Percentiles rank a stretch among this genome's conserved stretches.
These are phyloP conservation scores for Podila horticola DNA, from an alignment of 192 early-diverging fungal species.

Conservation along the genomic window DNA sequence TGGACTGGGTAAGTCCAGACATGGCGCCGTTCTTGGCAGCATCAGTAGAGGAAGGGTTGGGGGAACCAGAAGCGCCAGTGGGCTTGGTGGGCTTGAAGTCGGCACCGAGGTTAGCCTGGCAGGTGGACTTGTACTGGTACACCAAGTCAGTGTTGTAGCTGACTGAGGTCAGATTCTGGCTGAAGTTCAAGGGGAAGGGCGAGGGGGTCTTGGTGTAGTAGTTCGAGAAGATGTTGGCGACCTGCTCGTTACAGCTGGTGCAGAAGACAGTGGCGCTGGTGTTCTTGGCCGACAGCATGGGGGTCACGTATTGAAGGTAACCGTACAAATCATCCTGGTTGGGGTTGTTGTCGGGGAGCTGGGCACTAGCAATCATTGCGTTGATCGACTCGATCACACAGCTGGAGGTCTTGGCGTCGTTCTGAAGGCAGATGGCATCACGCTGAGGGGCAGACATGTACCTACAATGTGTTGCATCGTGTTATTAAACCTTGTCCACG, in stretches of 20 bases:
- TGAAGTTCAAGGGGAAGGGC: slow-evolving; percentile 26
- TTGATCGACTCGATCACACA: slow-evolving; percentile 42
- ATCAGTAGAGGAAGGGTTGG: neutral
- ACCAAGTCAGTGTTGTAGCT: slow-evolving; percentile 1
- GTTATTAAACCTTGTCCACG: neutral
- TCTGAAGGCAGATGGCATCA: slow-evolving; percentile 29
- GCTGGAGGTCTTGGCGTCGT: slow-evolving; percentile 9
- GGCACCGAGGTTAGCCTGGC: slow-evolving; percentile 4
- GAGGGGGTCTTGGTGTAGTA: slow-evolving; percentile 42
- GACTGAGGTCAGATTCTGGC: slow-evolving; percentile 4
- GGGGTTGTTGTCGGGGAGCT: slow-evolving; percentile 25
- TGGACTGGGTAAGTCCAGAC: neutral
- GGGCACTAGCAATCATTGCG: slow-evolving; percentile 27
- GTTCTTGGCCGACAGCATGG: slow-evolving; percentile 4
- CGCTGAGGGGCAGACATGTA: slow-evolving; percentile 40
- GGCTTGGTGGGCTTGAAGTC: slow-evolving; percentile 26
- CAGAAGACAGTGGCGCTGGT: slow-evolving; percentile 27
- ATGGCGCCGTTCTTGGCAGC: neutral
- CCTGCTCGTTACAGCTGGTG: slow-evolving; percentile 33
- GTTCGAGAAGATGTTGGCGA: slow-evolving; percentile 47
- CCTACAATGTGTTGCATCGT: slow-evolving; percentile 10
- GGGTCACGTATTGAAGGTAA: slow-evolving; percentile 47
- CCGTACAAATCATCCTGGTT: slow-evolving; percentile 40
- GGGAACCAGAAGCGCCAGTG: neutral
- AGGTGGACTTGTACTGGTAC: slow-evolving; percentile 29